Base-by-base conservation (phyloP, 202 grass and related monocot species). In the Setaria viridis region DNA sequence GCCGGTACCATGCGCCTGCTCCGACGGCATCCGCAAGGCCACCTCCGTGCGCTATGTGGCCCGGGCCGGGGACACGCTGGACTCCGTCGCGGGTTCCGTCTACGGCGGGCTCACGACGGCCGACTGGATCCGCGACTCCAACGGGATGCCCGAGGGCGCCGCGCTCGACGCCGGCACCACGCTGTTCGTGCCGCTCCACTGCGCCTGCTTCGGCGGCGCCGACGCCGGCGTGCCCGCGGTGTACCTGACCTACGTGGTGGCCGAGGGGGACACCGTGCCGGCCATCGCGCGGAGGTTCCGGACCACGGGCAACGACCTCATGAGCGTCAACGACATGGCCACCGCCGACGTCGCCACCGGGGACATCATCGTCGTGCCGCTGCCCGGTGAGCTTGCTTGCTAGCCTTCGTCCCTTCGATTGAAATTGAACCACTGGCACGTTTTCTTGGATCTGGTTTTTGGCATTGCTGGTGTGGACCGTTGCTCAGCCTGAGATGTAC, bases 201-300 rank as follows among this genome's bases (percentile, higher is more conserved):
- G 95, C 90, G 90, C 91, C n/a, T 98, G 95, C 91, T 93, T 98
- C 85, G 94, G 92, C 83, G 94, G 93, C 53, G 84, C 72, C 20
- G 91, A 98, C 85, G 69, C 66, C 65, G 84, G 86, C 68, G 87
- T 73, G 42, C 95, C 95, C 12, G 80, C 95, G 16, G 79, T 93
- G 67, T 98, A 90, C 80, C 80, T 98, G 3, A 95, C 95, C 8
- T 95, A 95, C 79, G 91, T 92, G 56, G 85, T 95, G 39, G 74
- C 67, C 5, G 72, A 66, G 48, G 91, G 82, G 17, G 95, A 98
- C 68, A 90, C 95, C 41, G 82, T 98, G 56, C 76, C 89, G 17
- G 83, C 42, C 50, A 76, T 98, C 68, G 93, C 93, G 45, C 11
- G 43, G 59, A 79, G 78, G 81, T 93, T 89, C 80, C 86, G 74